A percentile compares a stretch with the other conserved stretches of the same genome.
Conservation (phyloP, 306 rosid genomes). For the Quercus aquifolioides region DNA sequence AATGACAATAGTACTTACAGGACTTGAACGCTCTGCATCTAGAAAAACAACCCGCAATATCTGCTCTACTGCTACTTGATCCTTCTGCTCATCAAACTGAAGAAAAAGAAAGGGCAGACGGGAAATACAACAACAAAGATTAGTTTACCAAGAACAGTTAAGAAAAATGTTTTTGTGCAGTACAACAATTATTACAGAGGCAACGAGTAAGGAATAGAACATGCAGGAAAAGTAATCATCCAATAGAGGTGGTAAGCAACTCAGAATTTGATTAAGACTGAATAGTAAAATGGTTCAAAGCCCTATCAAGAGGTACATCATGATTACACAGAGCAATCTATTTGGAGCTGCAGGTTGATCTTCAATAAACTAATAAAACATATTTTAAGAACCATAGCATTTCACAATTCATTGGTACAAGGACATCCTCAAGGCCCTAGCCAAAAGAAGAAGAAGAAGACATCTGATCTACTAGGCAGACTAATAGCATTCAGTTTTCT, state of each 20-base stretch:
- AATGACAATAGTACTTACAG: constrained; percentile 44
- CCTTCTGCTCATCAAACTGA: constrained; percentile 95
- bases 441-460: too few relatives aligned
- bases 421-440: too few relatives aligned
- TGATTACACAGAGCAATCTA: not conserved
- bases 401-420: too few relatives aligned
- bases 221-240: not conserved
- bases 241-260: not conserved
- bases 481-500: too few relatives aligned
- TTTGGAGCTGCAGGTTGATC: not conserved
- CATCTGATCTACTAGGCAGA: too few relatives aligned
- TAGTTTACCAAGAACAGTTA: not conserved
- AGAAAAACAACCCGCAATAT: constrained; percentile 82
- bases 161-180: not conserved
- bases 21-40: constrained; percentile 78
- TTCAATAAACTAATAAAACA: not conserved
- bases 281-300: not conserved
- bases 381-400: too few relatives aligned
- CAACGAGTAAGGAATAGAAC: not conserved
- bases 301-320: not conserved
- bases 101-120: constrained; percentile 1
- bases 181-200: not conserved
- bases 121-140: not conserved
- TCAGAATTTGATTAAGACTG: not conserved
- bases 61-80: constrained; percentile 84